Evolutionary conservation across 2,329 filamentous ascomycete species (phyloP).

Genomic region (Pestalotiopsis sp.): DNA sequence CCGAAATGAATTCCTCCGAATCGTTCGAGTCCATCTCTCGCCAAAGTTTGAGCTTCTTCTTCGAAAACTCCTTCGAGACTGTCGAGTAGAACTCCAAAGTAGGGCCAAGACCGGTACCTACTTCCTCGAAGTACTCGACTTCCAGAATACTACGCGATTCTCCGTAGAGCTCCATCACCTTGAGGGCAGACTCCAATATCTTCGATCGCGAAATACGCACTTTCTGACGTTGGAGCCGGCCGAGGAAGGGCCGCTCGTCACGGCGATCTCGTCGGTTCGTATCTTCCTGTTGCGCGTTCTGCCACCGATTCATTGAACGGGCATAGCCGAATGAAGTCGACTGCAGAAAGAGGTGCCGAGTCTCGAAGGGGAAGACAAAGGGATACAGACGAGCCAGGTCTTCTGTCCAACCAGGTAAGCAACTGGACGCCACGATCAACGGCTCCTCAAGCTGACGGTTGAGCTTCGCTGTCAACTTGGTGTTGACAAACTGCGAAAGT

Average conservation of each 20-base stretch:
- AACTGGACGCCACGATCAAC: conserved; percentile 94
- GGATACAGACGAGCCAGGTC: conserved; percentile 92
- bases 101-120: conserved; percentile 92
- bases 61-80: conserved; percentile 94
- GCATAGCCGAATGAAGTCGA: conserved; percentile 98
- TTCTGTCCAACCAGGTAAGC: conserved; percentile 93
- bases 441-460: conserved; percentile 97
- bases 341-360: conserved; percentile 92
- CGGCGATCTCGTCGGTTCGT: conserved; percentile 82
- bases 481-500: conserved; percentile 94
- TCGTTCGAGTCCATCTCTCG: conserved; percentile 81
- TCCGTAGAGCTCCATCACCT: conserved; percentile 98
- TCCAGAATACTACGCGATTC: conserved; percentile 95
- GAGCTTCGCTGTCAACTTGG: conserved; percentile 95
- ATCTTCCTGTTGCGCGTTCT: conserved; percentile 82
- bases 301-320: conserved; percentile 96
- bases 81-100: conserved; percentile 98
- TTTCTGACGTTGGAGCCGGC: conserved; percentile 91
- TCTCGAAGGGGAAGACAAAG: conserved; percentile 98
- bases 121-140: conserved; percentile 98
- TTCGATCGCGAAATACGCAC: conserved; percentile 95
- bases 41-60: conserved; percentile 97
- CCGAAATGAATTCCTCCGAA: conserved; percentile 80
- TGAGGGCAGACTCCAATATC: conserved; percentile 93
- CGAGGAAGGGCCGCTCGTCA: conserved; percentile 89